Percentiles rank a stretch among this genome's conserved stretches.
Evolutionary conservation across 2,329 filamentous ascomycete species (phyloP).

Genomic region (Colletotrichum tropicale): DNA sequence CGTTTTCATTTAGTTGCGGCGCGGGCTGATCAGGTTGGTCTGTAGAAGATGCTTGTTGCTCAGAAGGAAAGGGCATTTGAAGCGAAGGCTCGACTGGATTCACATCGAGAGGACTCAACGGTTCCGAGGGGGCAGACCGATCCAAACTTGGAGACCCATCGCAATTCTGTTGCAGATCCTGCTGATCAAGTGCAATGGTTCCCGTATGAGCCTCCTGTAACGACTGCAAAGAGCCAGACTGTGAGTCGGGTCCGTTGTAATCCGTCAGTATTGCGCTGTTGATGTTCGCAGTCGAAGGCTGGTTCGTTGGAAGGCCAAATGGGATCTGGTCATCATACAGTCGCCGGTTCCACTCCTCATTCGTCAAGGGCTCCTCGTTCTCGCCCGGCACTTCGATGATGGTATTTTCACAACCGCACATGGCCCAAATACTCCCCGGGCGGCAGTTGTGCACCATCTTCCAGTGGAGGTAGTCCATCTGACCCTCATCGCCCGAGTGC

Average conservation of each 20-base stretch:
- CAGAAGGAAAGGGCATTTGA: not conserved
- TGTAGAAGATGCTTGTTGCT: not conserved
- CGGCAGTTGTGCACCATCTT: not conserved
- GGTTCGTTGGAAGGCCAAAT: not conserved
- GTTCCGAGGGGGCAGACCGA: not conserved
- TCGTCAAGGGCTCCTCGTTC: not conserved
- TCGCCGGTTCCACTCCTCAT: not conserved
- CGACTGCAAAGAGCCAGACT: not conserved
- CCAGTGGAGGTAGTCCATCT: conserved; percentile 7
- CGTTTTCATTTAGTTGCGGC: not conserved
- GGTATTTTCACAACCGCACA: not conserved
- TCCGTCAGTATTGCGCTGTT: not conserved
- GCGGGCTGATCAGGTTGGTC: not conserved
- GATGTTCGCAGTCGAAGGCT: not conserved
- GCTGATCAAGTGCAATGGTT: not conserved
- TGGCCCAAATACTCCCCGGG: not conserved
- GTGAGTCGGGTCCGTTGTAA: not conserved
- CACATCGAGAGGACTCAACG: not conserved
- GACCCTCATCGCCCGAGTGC: not conserved
- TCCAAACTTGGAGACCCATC: not conserved
- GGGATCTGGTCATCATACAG: not conserved
- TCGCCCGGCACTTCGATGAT: not conserved
- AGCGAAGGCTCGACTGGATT: not conserved
- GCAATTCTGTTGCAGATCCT: not conserved
- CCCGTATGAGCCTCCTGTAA: not conserved